Conservation (phyloP, 2,329 filamentous ascomycete genomes). For the Phaeosphaeria sp. region DNA sequence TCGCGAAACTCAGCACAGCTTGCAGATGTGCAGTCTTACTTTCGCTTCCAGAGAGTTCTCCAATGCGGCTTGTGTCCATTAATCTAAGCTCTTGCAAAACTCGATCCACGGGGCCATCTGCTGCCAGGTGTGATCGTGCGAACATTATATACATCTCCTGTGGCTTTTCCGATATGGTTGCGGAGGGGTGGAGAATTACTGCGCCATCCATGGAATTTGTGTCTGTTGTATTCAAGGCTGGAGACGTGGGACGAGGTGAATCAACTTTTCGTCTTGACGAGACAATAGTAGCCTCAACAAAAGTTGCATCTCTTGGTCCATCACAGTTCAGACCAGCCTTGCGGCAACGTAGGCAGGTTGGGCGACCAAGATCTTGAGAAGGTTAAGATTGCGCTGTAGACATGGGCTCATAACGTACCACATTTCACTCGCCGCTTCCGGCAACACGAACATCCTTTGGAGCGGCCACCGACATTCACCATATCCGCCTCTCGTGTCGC, state of each 20-base stretch:
- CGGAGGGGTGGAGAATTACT: background rate
- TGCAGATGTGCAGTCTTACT: slow-evolving; percentile 13
- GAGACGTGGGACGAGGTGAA: background rate
- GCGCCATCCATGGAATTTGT: background rate
- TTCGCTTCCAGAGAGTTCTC: background rate
- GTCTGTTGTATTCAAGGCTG: background rate
- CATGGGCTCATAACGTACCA: slow-evolving; percentile 25
- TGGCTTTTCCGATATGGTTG: slow-evolving; percentile 13
- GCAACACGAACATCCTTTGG: slow-evolving; percentile 41
- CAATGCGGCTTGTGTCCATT: slow-evolving; percentile 13
- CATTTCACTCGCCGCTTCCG: slow-evolving; percentile 40
- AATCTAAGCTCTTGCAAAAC: slow-evolving; percentile 22
- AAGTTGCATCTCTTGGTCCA: slow-evolving; percentile 27
- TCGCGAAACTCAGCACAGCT: slow-evolving; percentile 33
- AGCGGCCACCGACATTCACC: slow-evolving; percentile 42
- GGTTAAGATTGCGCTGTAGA: slow-evolving; percentile 6
- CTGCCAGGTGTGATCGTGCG: slow-evolving; percentile 22
- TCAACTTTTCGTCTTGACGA: slow-evolving; percentile 28
- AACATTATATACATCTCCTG: slow-evolving; percentile 37
- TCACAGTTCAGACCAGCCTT: slow-evolving; percentile 31
- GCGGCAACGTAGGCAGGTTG: slow-evolving; percentile 34
- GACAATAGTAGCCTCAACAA: slow-evolving; percentile 35
- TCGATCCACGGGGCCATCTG: slow-evolving; percentile 30
- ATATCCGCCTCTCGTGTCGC: slow-evolving; percentile 12
- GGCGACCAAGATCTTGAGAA: slow-evolving; percentile 32